phyloP scores from a whole-genome alignment of 1,139 yeast genomes.

The Fermentozyma sake region DNA sequence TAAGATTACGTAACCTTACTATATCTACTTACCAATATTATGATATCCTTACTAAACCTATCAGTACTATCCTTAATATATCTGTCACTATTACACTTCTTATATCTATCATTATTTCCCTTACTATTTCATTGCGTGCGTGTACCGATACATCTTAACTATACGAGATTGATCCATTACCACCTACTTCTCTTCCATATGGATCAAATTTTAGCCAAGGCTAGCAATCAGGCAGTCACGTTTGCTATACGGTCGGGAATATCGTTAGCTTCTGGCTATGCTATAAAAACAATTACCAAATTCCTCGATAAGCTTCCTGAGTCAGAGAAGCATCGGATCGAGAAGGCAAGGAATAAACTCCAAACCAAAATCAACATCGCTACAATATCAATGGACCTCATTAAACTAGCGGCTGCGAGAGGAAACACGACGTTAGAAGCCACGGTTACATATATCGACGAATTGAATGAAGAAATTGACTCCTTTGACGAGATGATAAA shows the following conservation, averaged over 20 bases:
- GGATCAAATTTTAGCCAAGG: slow-evolving; percentile 39
- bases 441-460: slow-evolving; percentile 52
- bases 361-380: slow-evolving; percentile 61
- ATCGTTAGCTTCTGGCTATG: slow-evolving; percentile 72
- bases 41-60: too few species aligned
- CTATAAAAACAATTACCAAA: slow-evolving; percentile 59
- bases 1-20: too few species aligned
- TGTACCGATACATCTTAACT: too few species aligned
- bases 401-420: slow-evolving; percentile 63
- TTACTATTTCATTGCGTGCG: too few species aligned
- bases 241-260: slow-evolving; percentile 79
- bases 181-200: too few species aligned
- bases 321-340: slow-evolving; percentile 45
- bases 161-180: too few species aligned
- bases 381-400: slow-evolving; percentile 65
- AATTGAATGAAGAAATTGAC: slow-evolving; percentile 56
- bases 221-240: slow-evolving; percentile 75
- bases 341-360: slow-evolving; percentile 40
- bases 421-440: slow-evolving; percentile 65
- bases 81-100: too few species aligned
- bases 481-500: slow-evolving; percentile 51
- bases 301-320: slow-evolving; percentile 61
- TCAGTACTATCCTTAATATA: too few species aligned
- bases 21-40: too few species aligned
- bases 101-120: too few species aligned